A percentile compares a stretch with the other conserved stretches of the same genome.
phyloP scores from a whole-genome alignment of 2,329 filamentous ascomycete species.

The Fusarium decemcellulare region DNA sequence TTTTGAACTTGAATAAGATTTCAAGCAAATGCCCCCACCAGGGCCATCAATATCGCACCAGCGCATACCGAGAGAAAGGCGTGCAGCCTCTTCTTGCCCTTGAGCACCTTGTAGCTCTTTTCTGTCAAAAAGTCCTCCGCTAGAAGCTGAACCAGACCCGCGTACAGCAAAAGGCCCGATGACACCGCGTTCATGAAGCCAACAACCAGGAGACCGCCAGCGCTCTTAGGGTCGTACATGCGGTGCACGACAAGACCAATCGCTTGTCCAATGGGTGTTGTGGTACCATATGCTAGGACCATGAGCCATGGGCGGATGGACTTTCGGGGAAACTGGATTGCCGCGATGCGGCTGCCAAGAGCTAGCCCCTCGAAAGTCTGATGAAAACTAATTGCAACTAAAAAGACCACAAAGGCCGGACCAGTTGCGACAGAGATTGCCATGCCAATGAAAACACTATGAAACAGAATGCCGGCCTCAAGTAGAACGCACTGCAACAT shows the following conservation, averaged over 20 bases:
- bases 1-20: neutral
- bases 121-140: constrained; percentile 87
- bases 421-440: constrained; percentile 86
- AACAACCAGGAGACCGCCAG: constrained; percentile 83
- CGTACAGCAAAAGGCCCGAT: constrained; percentile 84
- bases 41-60: constrained; percentile 78
- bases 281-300: constrained; percentile 82
- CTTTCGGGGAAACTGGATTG: constrained; percentile 81
- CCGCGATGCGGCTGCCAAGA: constrained; percentile 86
- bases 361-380: constrained; percentile 93
- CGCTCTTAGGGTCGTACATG: constrained; percentile 83
- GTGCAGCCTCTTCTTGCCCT: constrained; percentile 71
- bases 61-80: constrained; percentile 75
- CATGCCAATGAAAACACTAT: constrained; percentile 91
- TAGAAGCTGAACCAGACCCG: constrained; percentile 85
- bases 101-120: constrained; percentile 78
- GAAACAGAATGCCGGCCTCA: constrained; percentile 87
- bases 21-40: constrained; percentile 80
- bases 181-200: constrained; percentile 92
- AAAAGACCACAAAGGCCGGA: constrained; percentile 83
- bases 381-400: constrained; percentile 86
- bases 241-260: constrained; percentile 84
- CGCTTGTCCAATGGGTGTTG: constrained; percentile 86
- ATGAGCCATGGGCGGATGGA: constrained; percentile 87
- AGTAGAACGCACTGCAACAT: constrained; percentile 84